phyloP scores from a whole-genome alignment of 1,284 basidiomycete genomes.

The Cryptococcus depauperatus region DNA sequence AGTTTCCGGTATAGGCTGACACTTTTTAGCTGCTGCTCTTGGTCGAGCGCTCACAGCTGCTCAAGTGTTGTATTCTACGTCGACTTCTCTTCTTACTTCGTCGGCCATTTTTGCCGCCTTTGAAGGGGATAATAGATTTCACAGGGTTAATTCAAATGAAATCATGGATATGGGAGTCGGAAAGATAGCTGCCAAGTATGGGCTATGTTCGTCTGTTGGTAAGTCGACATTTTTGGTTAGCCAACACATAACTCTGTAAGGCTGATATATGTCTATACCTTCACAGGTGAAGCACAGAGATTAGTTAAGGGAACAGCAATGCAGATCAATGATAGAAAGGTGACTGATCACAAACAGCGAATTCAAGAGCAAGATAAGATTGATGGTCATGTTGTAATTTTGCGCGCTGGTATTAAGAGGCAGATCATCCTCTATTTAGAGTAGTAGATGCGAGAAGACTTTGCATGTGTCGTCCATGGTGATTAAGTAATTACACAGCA shows the following conservation, averaged over 20 bases:
- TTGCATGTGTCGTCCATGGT: too few species aligned
- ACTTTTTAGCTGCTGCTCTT: constrained; percentile 46
- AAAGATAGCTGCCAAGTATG: constrained; percentile 53
- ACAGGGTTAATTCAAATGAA: constrained; percentile 47
- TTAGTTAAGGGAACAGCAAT: constrained; percentile 52
- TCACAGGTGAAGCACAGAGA: constrained; percentile 49
- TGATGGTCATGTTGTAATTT: constrained; percentile 56
- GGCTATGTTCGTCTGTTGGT: constrained; percentile 54
- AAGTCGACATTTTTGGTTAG: constrained; percentile 25
- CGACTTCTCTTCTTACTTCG: constrained; percentile 48
- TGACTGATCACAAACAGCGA: constrained; percentile 36
- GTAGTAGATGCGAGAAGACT: neutral
- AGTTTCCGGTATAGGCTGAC: constrained; percentile 28
- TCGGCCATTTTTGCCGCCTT: constrained; percentile 54
- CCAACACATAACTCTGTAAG: neutral
- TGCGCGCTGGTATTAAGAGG: constrained; percentile 69
- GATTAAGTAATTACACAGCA: too few species aligned
- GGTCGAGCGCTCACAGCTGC: constrained; percentile 56
- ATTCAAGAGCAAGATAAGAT: constrained; percentile 54
- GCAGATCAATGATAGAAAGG: constrained; percentile 51
- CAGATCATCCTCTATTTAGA: constrained; percentile 55
- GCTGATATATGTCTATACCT: too few species aligned
- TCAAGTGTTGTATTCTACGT: constrained; percentile 54
- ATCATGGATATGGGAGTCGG: constrained; percentile 51
- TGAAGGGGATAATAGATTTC: constrained; percentile 54